A percentile compares a stretch with the other conserved stretches of the same genome.
Conservation (phyloP, 805 yeast genomes). For the Nakazawaea sp. region DNA sequence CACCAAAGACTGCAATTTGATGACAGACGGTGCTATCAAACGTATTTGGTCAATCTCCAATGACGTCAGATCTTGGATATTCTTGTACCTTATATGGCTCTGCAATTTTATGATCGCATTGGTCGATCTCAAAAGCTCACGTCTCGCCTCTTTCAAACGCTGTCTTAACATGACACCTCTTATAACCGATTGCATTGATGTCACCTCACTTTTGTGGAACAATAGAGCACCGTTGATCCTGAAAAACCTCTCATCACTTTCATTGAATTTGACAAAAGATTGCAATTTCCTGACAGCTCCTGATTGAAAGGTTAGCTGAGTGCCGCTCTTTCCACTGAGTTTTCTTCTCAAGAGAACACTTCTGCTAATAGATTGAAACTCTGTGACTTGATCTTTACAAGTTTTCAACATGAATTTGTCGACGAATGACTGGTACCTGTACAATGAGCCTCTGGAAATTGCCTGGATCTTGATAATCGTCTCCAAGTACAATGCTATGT, state of each 20-base stretch:
- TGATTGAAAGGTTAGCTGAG: slow-evolving; percentile 14
- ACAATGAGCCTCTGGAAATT: slow-evolving; percentile 58
- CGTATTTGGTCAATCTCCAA: slow-evolving; percentile 10
- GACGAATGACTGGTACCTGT: slow-evolving; percentile 59
- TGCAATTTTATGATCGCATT: slow-evolving; percentile 28
- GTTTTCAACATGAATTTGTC: slow-evolving; percentile 55
- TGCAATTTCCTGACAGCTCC: slow-evolving; percentile 32
- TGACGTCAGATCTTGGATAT: slow-evolving; percentile 2
- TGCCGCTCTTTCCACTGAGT: slow-evolving; percentile 16
- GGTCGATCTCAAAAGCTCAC: slow-evolving; percentile 14
- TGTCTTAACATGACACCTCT: slow-evolving; percentile 25
- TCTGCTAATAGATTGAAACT: slow-evolving; percentile 44
- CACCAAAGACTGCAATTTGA: slow-evolving; percentile 27
- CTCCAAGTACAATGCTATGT: slow-evolving; percentile 8
- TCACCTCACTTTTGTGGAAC: slow-evolving; percentile 16
- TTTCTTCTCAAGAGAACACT: slow-evolving; percentile 32
- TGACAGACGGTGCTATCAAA: slow-evolving; percentile 13
- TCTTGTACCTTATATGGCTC: slow-evolving; percentile 33
- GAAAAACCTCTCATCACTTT: slow-evolving; percentile 15
- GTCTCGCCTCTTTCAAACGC: slow-evolving; percentile 12
- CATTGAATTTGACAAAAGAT: slow-evolving; percentile 26
- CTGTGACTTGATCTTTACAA: slow-evolving; percentile 41
- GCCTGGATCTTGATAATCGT: slow-evolving; percentile 55
- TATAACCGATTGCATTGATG: slow-evolving; percentile 26
- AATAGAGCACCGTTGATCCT: slow-evolving; percentile 14